phyloP scores from a whole-genome alignment of 1,284 basidiomycete genomes.

The Phylloporus sp. region DNA sequence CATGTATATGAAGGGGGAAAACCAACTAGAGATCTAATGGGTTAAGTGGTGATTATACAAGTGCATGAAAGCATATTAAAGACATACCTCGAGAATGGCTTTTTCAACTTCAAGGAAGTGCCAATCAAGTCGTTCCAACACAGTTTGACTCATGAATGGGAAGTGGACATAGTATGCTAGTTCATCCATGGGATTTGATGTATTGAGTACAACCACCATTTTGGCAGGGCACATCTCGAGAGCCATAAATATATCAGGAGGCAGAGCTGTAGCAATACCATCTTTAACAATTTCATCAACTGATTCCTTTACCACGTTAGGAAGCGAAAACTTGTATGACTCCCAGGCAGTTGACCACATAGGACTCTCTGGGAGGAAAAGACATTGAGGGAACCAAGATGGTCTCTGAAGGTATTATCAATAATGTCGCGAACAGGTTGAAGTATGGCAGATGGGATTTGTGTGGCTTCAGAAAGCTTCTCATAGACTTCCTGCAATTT shows the following conservation, averaged over 20 bases:
- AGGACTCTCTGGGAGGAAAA: background rate
- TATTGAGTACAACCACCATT: background rate
- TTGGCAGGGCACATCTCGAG: constrained; percentile 1
- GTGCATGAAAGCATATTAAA: background rate
- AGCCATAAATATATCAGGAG: background rate
- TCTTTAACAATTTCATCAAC: background rate
- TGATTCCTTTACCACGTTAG: constrained; percentile 1
- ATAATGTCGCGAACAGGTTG: background rate
- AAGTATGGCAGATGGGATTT: constrained; percentile 3
- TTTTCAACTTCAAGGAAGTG: background rate
- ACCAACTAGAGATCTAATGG: constrained; percentile 1
- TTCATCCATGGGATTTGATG: background rate
- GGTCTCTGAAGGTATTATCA: background rate
- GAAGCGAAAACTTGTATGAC: background rate
- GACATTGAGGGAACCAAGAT: background rate
- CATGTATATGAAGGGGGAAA: constrained; percentile 1
- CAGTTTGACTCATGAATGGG: background rate
- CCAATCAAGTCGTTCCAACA: background rate
- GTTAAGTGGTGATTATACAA: background rate
- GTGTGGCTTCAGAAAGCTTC: background rate
- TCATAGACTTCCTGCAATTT: constrained; percentile 1
- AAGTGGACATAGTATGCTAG: background rate
- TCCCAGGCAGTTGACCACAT: background rate
- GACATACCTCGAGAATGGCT: background rate
- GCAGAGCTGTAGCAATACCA: background rate